Evolutionary conservation across 306 rosid species (phyloP), one percentile per base, ranked within the genome.

Genomic region (Albizia julibrissin): DNA sequence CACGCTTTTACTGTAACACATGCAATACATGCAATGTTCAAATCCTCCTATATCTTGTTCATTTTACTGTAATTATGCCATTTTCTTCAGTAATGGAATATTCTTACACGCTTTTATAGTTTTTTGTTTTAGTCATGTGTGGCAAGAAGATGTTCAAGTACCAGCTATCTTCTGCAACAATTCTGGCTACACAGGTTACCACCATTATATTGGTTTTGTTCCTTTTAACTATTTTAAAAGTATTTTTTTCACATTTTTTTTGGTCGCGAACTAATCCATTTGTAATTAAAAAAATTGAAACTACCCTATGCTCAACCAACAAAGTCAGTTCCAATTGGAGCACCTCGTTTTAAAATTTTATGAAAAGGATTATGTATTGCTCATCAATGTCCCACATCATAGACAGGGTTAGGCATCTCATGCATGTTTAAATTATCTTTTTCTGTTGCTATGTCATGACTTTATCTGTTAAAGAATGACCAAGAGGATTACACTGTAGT

Each of bases 181-280:
- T 85, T 87, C 92, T 79, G 86, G 85, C 82, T 95, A 95, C 87
- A 91, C 97, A 69, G 99, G 99, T 93, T 75, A 80, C 87, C 62
- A 80, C 49, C 43, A 5, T 54, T 76, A 79, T 85, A 72, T 69
- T 79, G 81, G 56, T 47, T 68, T 80, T 50, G 65, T 69, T 52
- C 15, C 18, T 78, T 72, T 44, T 77, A 37, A 69, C 24, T 2
- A 26, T 76, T 39, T 77, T 46, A 9, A 46, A 76, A 70, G 50
- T 70, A 18, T 79, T 72, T 26, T 82, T 76, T 22, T 8, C 65
- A 58, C 5, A 22, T 24, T 59, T 59, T 54, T n/a, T 3, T 59
- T 59, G 14, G 15, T 24, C 24, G 66, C 33, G 4, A 59, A 59
- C 15, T 59, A 24, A 59, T 24, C 66, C 31, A 10, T 24, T 59